Conservation (phyloP, 2,329 filamentous ascomycete species). For the Westerdykella sp. region DNA sequence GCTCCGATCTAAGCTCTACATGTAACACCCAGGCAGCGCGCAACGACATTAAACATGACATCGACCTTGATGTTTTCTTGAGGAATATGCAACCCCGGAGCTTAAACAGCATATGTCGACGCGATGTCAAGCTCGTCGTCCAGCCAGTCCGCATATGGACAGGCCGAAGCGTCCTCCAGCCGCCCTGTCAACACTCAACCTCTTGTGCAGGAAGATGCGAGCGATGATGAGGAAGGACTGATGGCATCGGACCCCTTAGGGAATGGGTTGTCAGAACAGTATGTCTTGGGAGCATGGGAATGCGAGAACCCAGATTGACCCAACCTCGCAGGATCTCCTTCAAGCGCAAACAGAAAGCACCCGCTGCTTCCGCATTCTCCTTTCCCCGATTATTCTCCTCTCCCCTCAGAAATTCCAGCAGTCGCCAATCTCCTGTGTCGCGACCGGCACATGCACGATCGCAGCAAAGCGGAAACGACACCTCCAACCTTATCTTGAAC, state of each 20-base stretch:
- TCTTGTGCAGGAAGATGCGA: constrained; percentile 36
- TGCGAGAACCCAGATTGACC: not conserved
- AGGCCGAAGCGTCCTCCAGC: constrained; percentile 43
- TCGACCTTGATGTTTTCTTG: no score
- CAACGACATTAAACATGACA: no score
- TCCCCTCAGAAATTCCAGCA: constrained; percentile 26
- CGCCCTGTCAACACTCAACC: constrained; percentile 32
- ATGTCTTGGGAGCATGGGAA: constrained; percentile 6
- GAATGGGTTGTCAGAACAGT: constrained; percentile 44
- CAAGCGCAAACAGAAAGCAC: constrained; percentile 59
- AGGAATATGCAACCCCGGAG: constrained; percentile 21
- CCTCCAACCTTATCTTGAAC: constrained; percentile 38
- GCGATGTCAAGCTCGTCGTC: constrained; percentile 37
- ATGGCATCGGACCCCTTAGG: constrained; percentile 54
- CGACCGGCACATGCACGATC: constrained; percentile 21
- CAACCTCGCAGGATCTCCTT: constrained; percentile 51
- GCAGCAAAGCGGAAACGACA: constrained; percentile 22
- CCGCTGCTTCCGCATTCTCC: constrained; percentile 34
- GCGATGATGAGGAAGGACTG: constrained; percentile 47
- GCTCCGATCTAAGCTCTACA: no score
- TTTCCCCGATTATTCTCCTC: constrained; percentile 43
- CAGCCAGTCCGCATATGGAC: constrained; percentile 29
- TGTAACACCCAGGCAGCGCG: no score
- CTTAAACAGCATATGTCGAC: constrained; percentile 24
- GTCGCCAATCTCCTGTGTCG: constrained; percentile 25